Evolutionary conservation across 495 filamentous ascomycete species (phyloP).

Genomic region (Hamigera avellanea): DNA sequence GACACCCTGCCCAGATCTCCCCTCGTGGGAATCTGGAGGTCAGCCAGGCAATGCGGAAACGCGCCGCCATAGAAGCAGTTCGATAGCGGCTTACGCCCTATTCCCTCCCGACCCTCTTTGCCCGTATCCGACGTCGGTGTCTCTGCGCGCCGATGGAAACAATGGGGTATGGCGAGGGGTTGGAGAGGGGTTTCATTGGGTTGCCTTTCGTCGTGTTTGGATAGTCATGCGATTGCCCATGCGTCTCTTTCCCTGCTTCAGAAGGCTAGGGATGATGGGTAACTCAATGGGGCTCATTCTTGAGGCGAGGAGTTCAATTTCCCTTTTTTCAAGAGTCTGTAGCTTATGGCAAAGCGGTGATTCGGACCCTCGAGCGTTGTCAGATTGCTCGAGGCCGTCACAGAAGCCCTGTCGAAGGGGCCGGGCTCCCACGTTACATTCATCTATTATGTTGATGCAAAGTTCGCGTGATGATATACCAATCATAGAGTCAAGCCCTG

Average conservation of each 20-base stretch:
- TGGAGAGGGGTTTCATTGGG: constrained; percentile 34
- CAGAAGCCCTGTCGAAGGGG: constrained; percentile 57
- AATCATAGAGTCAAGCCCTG: constrained; percentile 99
- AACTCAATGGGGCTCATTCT: constrained; percentile 99
- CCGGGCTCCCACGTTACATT: constrained; percentile 34
- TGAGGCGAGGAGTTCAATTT: constrained; percentile 79
- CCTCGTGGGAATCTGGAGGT: constrained; percentile 5
- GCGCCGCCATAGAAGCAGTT: constrained; percentile 98
- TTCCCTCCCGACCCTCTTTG: constrained; percentile 27
- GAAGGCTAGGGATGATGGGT: constrained; percentile 39
- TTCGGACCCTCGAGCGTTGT: constrained; percentile 5
- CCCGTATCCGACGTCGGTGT: constrained; percentile 18
- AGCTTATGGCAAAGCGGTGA: constrained; percentile 55
- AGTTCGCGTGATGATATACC: constrained; percentile 87
- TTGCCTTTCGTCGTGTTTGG: constrained; percentile 76
- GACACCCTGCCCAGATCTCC: constrained; percentile 54
- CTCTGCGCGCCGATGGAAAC: constrained; percentile 19
- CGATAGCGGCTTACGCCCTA: constrained; percentile 56
- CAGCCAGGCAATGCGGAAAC: constrained; percentile 71
- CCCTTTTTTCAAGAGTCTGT: constrained; percentile 43
- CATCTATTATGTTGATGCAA: constrained; percentile 34
- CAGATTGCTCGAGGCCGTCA: constrained; percentile 7
- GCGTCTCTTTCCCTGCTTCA: too few species aligned
- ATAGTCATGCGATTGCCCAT: constrained; percentile 98
- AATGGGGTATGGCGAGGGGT: constrained; percentile 30